Conservation (phyloP, 805 yeast genomes). For the Starmerella scarabaei region DNA sequence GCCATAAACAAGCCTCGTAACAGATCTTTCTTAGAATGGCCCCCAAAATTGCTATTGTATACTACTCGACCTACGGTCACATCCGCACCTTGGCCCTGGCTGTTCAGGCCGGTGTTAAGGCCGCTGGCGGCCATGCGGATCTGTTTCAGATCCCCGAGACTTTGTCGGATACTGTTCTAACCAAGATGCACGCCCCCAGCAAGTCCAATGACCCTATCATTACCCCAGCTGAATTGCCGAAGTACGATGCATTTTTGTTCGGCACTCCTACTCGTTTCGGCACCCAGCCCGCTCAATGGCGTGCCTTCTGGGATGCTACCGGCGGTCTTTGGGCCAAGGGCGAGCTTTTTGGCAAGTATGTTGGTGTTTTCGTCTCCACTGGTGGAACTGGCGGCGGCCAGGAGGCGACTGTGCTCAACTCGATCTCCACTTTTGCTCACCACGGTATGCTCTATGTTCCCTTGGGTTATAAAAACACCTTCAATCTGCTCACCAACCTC, state of each 20-base stretch:
- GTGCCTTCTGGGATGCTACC: slow-evolving; percentile 62
- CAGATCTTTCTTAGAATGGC: slow-evolving; percentile 21
- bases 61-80: slow-evolving; percentile 76
- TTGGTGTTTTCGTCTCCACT: slow-evolving; percentile 58
- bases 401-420: slow-evolving; percentile 51
- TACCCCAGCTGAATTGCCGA: slow-evolving; percentile 39
- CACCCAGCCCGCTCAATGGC: slow-evolving; percentile 61
- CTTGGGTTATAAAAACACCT: slow-evolving; percentile 52
- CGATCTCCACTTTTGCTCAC: slow-evolving; percentile 50
- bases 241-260: slow-evolving; percentile 61
- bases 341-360: slow-evolving; percentile 56
- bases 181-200: slow-evolving; percentile 50
- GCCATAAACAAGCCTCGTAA: too few relatives aligned
- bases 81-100: slow-evolving; percentile 55
- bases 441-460: slow-evolving; percentile 72
- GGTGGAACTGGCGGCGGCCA: slow-evolving; percentile 71
- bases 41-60: slow-evolving; percentile 56
- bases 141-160: slow-evolving; percentile 76
- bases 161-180: slow-evolving; percentile 46
- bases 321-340: slow-evolving; percentile 69
- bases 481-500: slow-evolving; percentile 42
- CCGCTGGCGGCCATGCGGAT: slow-evolving; percentile 57
- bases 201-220: slow-evolving; percentile 41
- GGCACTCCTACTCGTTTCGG: slow-evolving; percentile 78
- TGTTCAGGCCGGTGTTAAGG: slow-evolving; percentile 53